A percentile compares a stretch with the other conserved stretches of the same genome.
These are phyloP conservation scores for Sanghuangporus sanghuang DNA, from an alignment of 1,284 basidiomycete genomes.

Conservation along the genomic window DNA sequence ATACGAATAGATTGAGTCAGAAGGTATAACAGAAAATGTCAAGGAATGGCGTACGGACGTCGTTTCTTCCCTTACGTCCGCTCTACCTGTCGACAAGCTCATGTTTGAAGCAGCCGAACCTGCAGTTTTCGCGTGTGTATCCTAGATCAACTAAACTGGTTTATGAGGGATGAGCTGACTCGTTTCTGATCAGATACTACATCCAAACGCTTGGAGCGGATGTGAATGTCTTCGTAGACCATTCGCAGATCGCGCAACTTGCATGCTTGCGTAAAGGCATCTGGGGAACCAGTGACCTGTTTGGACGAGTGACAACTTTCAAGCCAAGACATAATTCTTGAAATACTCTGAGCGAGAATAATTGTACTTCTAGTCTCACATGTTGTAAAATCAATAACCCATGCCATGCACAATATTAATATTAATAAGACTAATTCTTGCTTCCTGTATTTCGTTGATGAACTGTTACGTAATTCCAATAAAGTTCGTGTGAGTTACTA, in stretches of 20 bases:
- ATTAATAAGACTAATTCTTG: background rate
- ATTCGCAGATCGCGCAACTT: conserved; percentile 42
- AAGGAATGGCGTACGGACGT: conserved; percentile 38
- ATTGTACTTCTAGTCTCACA: no score
- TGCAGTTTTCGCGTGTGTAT: conserved; percentile 24
- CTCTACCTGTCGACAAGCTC: conserved; percentile 38
- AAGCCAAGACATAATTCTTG: conserved; percentile 6
- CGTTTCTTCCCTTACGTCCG: conserved; percentile 37
- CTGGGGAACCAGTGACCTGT: conserved; percentile 42
- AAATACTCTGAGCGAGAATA: background rate
- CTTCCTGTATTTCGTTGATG: background rate
- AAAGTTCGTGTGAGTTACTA: background rate
- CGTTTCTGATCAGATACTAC: conserved; percentile 26
- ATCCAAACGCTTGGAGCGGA: conserved; percentile 41
- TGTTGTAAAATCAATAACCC: background rate
- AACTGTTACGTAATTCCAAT: background rate
- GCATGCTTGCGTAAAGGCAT: conserved; percentile 41
- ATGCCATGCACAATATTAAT: background rate
- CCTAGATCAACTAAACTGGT: background rate
- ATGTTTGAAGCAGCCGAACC: conserved; percentile 46
- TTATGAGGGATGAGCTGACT: background rate
- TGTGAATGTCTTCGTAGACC: conserved; percentile 43
- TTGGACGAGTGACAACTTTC: conserved; percentile 33
- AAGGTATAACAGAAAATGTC: conserved; percentile 46
- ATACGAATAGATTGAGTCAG: conserved; percentile 35